phyloP scores from a whole-genome alignment of 768 basidiomycete species.

The Cystofilobasidium macerans region DNA sequence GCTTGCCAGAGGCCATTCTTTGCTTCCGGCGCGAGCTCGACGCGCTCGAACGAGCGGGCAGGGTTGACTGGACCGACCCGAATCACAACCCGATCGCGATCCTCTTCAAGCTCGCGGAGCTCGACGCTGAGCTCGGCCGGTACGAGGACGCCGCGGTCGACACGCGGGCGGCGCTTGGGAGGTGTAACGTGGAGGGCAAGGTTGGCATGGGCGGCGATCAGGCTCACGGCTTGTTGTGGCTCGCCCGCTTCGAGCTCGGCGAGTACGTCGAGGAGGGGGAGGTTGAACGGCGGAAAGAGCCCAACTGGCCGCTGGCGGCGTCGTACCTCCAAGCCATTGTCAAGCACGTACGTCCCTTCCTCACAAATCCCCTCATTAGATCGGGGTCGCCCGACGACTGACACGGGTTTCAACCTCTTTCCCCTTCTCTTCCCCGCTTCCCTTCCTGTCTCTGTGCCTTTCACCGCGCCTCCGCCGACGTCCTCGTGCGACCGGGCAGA shows the following conservation, averaged over 20 bases:
- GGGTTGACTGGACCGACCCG: too few relatives aligned
- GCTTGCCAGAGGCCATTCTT: too few relatives aligned
- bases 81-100: too few relatives aligned
- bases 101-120: too few relatives aligned
- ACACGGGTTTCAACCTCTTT: not conserved
- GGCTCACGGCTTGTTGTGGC: slow-evolving; percentile 69
- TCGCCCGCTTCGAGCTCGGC: slow-evolving; percentile 63
- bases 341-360: slow-evolving; percentile 41
- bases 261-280: not conserved
- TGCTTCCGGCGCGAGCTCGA: too few relatives aligned
- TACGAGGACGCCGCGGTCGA: too few relatives aligned
- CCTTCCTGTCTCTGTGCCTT: not conserved
- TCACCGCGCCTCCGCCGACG: too few relatives aligned
- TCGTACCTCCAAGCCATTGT: slow-evolving; percentile 65
- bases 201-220: slow-evolving; percentile 50
- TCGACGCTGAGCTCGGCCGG: too few relatives aligned
- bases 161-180: slow-evolving; percentile 16
- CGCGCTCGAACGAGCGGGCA: too few relatives aligned
- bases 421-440: not conserved
- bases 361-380: not conserved
- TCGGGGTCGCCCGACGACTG: not conserved
- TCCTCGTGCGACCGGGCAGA: too few relatives aligned
- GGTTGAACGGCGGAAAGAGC: not conserved
- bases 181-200: too few relatives aligned
- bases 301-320: slow-evolving; percentile 45